Conservation (phyloP, 164 flowering plant genomes). For the Magnolia officinalis region DNA sequence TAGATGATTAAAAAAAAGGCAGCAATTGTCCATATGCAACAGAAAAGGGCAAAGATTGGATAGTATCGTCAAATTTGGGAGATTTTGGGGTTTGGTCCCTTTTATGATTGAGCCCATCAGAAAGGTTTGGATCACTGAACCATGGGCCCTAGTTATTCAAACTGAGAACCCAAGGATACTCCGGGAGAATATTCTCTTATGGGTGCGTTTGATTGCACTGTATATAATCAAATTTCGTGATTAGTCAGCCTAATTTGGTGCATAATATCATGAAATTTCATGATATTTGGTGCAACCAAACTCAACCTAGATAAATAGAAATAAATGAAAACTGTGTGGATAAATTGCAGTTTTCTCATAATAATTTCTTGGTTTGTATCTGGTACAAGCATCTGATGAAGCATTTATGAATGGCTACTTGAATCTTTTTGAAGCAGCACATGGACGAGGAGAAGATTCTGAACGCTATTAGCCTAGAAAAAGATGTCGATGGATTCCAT, state of each 20-base stretch:
- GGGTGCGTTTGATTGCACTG: not conserved
- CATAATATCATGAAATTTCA: not conserved
- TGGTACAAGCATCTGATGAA: not conserved
- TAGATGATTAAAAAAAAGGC: not conserved
- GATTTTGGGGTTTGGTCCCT: not conserved
- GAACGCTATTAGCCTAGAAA: slow-evolving; percentile 51
- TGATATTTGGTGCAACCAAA: no score
- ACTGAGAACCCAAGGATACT: no score
- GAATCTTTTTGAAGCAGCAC: slow-evolving; percentile 48
- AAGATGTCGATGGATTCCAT: slow-evolving; percentile 91
- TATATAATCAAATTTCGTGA: no score
- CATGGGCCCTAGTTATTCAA: no score
- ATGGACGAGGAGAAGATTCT: slow-evolving; percentile 64
- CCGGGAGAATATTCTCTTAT: no score
- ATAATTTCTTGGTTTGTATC: not conserved
- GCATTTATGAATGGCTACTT: slow-evolving; percentile 7
- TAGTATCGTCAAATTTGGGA: not conserved
- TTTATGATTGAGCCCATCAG: not conserved
- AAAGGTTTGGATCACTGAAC: not conserved
- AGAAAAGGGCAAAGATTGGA: not conserved
- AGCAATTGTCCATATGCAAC: not conserved
- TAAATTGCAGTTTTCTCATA: not conserved
- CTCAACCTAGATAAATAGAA: no score
- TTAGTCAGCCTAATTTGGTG: not conserved
- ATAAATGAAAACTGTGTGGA: not conserved